Base-by-base conservation (phyloP, 1,284 basidiomycete genomes). In the Takashimella koratensis region DNA sequence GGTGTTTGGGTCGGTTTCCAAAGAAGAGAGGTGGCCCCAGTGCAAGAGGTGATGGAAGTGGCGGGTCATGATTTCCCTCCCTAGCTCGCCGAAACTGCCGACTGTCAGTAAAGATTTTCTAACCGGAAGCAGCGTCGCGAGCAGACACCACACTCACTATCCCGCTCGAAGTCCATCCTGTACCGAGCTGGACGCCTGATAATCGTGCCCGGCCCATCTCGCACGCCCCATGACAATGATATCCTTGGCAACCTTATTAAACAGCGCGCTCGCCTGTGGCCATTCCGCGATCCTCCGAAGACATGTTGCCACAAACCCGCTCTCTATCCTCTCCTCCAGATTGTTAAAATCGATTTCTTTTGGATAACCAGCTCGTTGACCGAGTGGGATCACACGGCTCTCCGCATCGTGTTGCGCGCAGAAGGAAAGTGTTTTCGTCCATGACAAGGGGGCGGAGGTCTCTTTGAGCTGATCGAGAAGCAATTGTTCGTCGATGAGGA, bases 101-200 rank as follows among this genome's bases (percentile, higher is more conserved):
- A 5, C n/a, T n/a, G n/a, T n/a, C n/a, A n/a, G n/a, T n/a, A n/a
- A n/a, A n/a, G n/a, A n/a, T n/a, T n/a, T n/a, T n/a, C n/a, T n/a
- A n/a, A n/a, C n/a, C n/a, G n/a, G n/a, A n/a, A n/a, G n/a, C n/a
- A n/a, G n/a, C n/a, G n/a, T n/a, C n/a, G n/a, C n/a, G n/a, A n/a
- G n/a, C n/a, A n/a, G n/a, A n/a, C n/a, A n/a, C n/a, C 5, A 27
- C 0, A 70, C 70, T 65, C 58, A 75, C 73, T 75, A 75, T 43
- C 73, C 73, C 1, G 68, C 54, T 44, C 57, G 57, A 11, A 64
- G 55, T 20, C 43, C 50, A 36, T 16, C 16, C 16, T 36, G 30
- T 16, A 36, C 30, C 30, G 30, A 36, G 16, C 10, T 36, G 10
- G 30, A 36, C 10, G 16, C 30, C 16, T 36, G 30, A 36, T 36